Base-by-base conservation (phyloP, 208 protist species). In the Strigomonas galati region DNA sequence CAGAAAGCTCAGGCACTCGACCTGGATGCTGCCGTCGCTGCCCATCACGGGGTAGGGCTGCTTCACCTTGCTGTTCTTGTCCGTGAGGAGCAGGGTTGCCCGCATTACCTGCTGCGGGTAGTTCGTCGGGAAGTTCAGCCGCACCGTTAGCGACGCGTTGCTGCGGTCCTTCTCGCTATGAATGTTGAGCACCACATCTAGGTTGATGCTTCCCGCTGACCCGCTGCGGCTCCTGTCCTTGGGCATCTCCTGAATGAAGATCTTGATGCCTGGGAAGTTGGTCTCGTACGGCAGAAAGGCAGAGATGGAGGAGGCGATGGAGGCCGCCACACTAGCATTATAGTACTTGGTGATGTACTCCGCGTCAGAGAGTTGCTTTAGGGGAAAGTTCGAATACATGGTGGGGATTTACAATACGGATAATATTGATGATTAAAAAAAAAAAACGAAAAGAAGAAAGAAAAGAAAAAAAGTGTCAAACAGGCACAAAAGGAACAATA, bases 1-100 rank as follows among this genome's bases (percentile, higher is more conserved):
- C 28, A 93, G 57, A n/a, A 85, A 78, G 12, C 68, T 71, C 30
- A 89, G 70, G 46, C 76, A 76, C 48, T 76, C 69, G 15, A 93
- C 55, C 35, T 81, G 71, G 7, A 93, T 72, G 9, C 62, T 55
- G 26, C 87, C 87, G 21, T 87, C 74, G 0, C 60, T 24, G 0
- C 65, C 59, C 67, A 92, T 83, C 32, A 84, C 69, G 2, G 74
- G 64, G 57, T 85, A 87, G 17, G 79, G 76, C 35, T 78, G 69
- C 56, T 82, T 82, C 35, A 82, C 64, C 62, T 71, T 73, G 44
- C 62, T 54, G 3, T 57, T 71, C 7, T 49, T 52, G 21, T 65
- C 49, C 30, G 73, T 69, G 0, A 66, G 51, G 43, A 81, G 57
- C 6, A 86, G 64, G 1, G 62, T 62, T 17, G 70, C 73, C n/a